These are phyloP conservation scores for Chytriomyces hyalinus DNA, from an alignment of 192 early-diverging fungal genomes.

Conservation along the genomic window DNA sequence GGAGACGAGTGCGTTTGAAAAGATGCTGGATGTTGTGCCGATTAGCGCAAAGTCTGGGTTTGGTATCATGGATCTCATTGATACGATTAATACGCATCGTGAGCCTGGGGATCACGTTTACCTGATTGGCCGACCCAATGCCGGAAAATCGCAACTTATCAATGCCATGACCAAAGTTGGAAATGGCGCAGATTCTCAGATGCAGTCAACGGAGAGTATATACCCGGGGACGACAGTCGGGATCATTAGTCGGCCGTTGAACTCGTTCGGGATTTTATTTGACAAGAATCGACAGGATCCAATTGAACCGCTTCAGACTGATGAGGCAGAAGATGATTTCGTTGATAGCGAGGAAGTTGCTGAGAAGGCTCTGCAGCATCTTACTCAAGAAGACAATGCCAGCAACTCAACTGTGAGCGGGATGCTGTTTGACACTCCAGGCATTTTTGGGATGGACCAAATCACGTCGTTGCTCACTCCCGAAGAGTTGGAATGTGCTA, in stretches of 20 bases:
- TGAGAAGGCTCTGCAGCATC: background rate
- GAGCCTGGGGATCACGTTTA: conserved; percentile 3
- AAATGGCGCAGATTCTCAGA: background rate
- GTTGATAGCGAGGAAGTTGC: background rate
- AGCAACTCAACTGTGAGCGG: background rate
- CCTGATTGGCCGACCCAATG: conserved; percentile 25
- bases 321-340: background rate
- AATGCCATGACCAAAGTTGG: background rate
- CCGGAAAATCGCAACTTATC: conserved; percentile 24
- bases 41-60: background rate
- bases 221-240: conserved; percentile 23
- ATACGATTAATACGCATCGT: conserved; percentile 3
- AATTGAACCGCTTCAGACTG: background rate
- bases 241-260: background rate
- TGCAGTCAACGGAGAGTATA: background rate
- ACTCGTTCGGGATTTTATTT: conserved; percentile 12
- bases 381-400: background rate
- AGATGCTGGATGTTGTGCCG: background rate
- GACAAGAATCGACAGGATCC: background rate
- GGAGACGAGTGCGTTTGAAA: background rate
- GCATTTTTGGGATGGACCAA: conserved; percentile 11
- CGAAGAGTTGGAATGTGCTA: background rate
- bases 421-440: conserved; percentile 21
- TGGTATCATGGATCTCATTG: conserved; percentile 12
- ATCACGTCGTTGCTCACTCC: conserved; percentile 6